A percentile compares a stretch with the other conserved stretches of the same genome.
Evolutionary conservation across 305 asterid genomes (phyloP).

Genomic region (Fraxinus angustifolia): DNA sequence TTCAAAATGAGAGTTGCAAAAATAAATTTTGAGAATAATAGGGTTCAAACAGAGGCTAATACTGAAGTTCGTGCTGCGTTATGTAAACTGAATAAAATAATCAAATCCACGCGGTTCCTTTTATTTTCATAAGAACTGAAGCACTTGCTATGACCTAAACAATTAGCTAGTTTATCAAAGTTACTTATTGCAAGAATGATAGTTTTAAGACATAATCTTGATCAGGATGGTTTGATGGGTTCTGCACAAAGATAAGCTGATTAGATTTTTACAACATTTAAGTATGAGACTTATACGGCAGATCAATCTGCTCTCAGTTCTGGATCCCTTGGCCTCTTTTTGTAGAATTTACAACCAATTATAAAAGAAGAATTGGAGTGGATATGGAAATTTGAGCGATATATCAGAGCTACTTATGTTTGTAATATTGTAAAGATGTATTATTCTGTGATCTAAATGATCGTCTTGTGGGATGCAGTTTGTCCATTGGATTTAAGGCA

Average conservation of each 20-base stretch:
- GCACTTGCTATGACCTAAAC: background rate
- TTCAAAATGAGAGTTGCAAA: too few relatives aligned
- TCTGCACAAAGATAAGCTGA: background rate
- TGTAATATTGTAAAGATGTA: background rate
- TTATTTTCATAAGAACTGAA: background rate
- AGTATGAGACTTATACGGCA: background rate
- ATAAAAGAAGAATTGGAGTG: background rate
- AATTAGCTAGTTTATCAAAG: background rate
- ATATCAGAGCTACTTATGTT: background rate
- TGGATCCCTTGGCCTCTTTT: background rate
- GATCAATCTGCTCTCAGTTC: background rate
- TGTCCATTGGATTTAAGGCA: constrained; percentile 83
- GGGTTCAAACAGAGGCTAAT: background rate
- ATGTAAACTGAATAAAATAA: background rate
- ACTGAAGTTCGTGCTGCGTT: background rate
- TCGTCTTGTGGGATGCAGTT: constrained; percentile 42
- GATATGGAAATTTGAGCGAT: background rate
- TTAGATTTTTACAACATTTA: background rate
- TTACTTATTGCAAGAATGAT: background rate
- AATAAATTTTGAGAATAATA: too few relatives aligned
- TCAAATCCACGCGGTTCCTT: background rate
- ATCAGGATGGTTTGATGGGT: constrained; percentile 1
- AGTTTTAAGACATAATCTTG: background rate
- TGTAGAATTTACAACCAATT: background rate
- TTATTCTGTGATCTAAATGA: background rate